Base-by-base conservation (phyloP, 352 stramenopile species). In the Paralagenidium karlingii region DNA sequence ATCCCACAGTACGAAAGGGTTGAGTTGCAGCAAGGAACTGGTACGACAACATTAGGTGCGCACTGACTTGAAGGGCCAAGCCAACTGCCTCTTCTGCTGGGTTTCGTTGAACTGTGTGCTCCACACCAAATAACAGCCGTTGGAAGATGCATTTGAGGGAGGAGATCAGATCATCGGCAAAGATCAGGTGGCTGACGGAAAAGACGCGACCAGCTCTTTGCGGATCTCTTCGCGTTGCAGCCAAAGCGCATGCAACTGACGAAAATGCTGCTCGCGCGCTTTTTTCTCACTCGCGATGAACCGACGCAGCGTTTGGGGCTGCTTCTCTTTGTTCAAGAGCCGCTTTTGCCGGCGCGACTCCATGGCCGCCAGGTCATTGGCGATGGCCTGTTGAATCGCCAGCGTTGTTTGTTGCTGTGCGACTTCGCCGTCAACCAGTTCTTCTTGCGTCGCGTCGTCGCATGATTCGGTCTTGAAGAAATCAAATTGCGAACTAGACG, bases 291-390 rank as follows among this genome's bases (percentile, higher is more conserved):
- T n/a, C n/a, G n/a, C 5, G 34, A 53, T 30, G 59, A 51, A 28
- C 61, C 34, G n/a, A 63, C 24, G 16, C n/a, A n/a, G n/a, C n/a
- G n/a, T n/a, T n/a, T n/a, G n/a, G n/a, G n/a, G n/a, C n/a, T n/a
- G n/a, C n/a, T n/a, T n/a, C n/a, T 56, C 38, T 38, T 51, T 59
- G n/a, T n/a, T n/a, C n/a, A n/a, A n/a, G n/a, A n/a, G n/a, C 41
- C 61, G n/a, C 11, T 63, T 38, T 24, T 58, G 43, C 3, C 45
- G 40, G 20, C 63, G 58, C 26, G 65, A 43, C 29, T 65, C 57
- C 41, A 64, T 73, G 7, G 56, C 51, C 1, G 43, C 15, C 24
- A 34, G 40, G n/a, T 59, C 50, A 34, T 38, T 49, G 10, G 60
- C 40, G 15, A 45, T 53, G 10, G 48, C 57, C 31, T 62, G 43